phyloP scores from a whole-genome alignment of 2,329 filamentous ascomycete genomes.

The Fusarium burgessii region DNA sequence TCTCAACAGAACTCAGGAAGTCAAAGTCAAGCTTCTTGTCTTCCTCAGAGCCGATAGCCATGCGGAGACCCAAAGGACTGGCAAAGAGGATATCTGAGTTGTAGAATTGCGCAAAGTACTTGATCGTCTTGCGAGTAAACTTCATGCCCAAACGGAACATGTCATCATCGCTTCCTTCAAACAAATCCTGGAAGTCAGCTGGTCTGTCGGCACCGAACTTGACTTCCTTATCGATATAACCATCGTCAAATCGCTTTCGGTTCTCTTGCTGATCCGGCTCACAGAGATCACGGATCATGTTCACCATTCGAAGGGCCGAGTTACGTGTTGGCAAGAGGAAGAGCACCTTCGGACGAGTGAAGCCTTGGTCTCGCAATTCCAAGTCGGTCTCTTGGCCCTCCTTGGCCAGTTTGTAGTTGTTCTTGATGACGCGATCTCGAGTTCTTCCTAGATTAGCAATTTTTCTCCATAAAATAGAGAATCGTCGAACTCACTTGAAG shows the following conservation, averaged over 20 bases:
- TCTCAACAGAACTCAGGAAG: slow-evolving; percentile 92
- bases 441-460: slow-evolving; percentile 64
- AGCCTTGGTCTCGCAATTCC: slow-evolving; percentile 91
- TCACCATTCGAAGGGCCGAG: slow-evolving; percentile 81
- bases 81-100: slow-evolving; percentile 95
- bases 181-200: slow-evolving; percentile 88
- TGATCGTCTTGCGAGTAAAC: slow-evolving; percentile 95
- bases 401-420: slow-evolving; percentile 82
- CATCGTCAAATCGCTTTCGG: slow-evolving; percentile 89
- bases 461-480: not conserved
- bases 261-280: slow-evolving; percentile 94
- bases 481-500: slow-evolving; percentile 72
- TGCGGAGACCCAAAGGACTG: slow-evolving; percentile 88
- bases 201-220: slow-evolving; percentile 80
- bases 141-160: slow-evolving; percentile 97
- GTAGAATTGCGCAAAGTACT: slow-evolving; percentile 96
- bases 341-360: slow-evolving; percentile 92
- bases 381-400: slow-evolving; percentile 72
- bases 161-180: slow-evolving; percentile 95
- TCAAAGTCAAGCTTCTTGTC: slow-evolving; percentile 78
- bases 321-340: slow-evolving; percentile 91
- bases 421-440: slow-evolving; percentile 90
- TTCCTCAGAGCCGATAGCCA: slow-evolving; percentile 86
- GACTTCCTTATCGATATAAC: slow-evolving; percentile 75
- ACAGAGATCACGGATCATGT: slow-evolving; percentile 80